Evolutionary conservation across 768 basidiomycete species (phyloP), one percentile per base, ranked within the genome.

Genomic region (Wakefieldia striispora): DNA sequence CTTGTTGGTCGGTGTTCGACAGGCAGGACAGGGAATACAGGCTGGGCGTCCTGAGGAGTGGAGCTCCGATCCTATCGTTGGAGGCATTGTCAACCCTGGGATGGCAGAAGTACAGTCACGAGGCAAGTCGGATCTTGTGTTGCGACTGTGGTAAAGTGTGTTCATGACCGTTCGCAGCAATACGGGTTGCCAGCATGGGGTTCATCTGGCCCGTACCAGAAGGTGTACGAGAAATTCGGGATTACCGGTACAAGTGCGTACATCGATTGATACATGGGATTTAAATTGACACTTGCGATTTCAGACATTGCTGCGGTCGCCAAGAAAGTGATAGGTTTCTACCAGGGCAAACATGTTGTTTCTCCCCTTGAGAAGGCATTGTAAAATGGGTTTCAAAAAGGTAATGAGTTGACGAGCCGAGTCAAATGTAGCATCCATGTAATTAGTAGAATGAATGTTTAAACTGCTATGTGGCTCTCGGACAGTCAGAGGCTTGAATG

Each of bases 151-250:
- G 41, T 1, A 13, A 12, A 17, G 16, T 35, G 34, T 43, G 13
- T 35, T 55, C n/a, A 52, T 17, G 21, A 35, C 20, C 23, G 31
- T 47, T 17, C 55, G 11, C 59, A 82, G 78, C 87, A 89, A 77
- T 89, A 75, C 52, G 89, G 88, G 62, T 67, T 90, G 50, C 59
- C 72, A 31, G 77, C 75, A 29, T 97, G 89, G 87, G 93, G 93
- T 65, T 83, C 90, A 14, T 95, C 92, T 17, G 93, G 88, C 45
- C 93, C 94, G 11, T 93, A 91, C 66, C 78, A 84, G 70, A 80
- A 93, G 74, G 87, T 95, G 12, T 97, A 97, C 67, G 88, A 88
- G 73, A 90, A 91, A 70, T 89, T 91, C 59, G 90, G 88, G 37
- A 80, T 93, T 64, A 92, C 91, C 33, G 86, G 83, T 13, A 65